Evolutionary conservation across 768 basidiomycete genomes (phyloP), one percentile per base, ranked within the genome.

Genomic region (Rhizopogon rudus): DNA sequence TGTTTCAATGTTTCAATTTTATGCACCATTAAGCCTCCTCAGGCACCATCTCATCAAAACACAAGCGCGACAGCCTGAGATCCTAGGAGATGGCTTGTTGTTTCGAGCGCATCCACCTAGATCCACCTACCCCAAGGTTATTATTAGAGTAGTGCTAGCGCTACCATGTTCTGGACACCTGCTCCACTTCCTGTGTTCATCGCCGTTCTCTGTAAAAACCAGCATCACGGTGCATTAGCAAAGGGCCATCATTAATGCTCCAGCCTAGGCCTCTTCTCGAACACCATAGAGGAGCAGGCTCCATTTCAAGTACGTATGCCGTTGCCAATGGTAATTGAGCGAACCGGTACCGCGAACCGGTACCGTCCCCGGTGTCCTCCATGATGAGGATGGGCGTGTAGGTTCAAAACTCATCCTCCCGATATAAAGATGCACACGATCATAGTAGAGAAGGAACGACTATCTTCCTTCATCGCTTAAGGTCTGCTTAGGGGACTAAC

Each of bases 31-130:
- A 33, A 10, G 9, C 31, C 25, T 33, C 10, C 10, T 2, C 35
- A 37, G 35, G 63, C 56, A 63, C 25, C 50, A 58, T 37, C 54
- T 59, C 13, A 65, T 61, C 5, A 60, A 57, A 40, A 57, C 61
- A 14, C 39, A n/a, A 25, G 25, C 41, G 33, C 44, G 51, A 53
- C 51, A 56, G 35, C 35, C 35, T 37, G 13, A 37, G 35, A 37
- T 37, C 35, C 35, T 12, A 37, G 35, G 35, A 37, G 4, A n/a
- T 28, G 44, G 9, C 14, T 52, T 16, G 33, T 51, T 41, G 5
- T 16, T n/a, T 40, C 50, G 29, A n/a, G 5, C 31, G 28, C 31
- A 20, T n/a, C 52, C 40, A 14, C 22, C 16, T 7, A 37, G 10
- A 10, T 37, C 35, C 35, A 12, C 10, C 12, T 33, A 25, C 31